Evolutionary conservation across 1,284 basidiomycete genomes (phyloP).

Genomic region (Fomes fomentarius): DNA sequence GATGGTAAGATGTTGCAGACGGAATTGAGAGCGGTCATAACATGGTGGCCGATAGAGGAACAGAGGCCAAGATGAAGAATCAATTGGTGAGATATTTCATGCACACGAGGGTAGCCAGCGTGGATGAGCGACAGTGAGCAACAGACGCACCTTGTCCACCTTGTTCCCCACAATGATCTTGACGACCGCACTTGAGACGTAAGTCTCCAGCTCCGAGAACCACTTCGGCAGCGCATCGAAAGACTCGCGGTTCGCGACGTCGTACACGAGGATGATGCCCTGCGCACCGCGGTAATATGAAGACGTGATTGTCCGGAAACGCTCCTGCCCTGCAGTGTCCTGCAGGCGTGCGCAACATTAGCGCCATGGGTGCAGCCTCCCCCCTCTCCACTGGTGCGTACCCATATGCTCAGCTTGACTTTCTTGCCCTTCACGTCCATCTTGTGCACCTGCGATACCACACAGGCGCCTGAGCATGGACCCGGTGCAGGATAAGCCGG

Average conservation of each 20-base stretch:
- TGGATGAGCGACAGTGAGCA: no score
- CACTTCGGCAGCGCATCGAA: constrained; percentile 93
- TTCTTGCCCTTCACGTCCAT: constrained; percentile 81
- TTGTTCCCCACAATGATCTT: constrained; percentile 98
- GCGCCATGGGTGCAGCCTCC: not conserved
- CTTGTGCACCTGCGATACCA: constrained; percentile 67
- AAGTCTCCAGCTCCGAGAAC: constrained; percentile 95
- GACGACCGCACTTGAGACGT: constrained; percentile 86
- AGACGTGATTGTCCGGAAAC: constrained; percentile 89
- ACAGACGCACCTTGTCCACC: constrained; percentile 78
- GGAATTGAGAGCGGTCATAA: no score
- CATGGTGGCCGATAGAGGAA: no score
- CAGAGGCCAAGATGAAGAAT: no score
- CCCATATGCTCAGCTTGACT: constrained; percentile 86
- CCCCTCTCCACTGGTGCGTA: constrained; percentile 38
- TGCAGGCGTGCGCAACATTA: constrained; percentile 32
- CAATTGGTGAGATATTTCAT: no score
- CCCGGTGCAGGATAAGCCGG: not conserved
- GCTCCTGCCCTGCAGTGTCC: constrained; percentile 92
- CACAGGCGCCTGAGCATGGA: not conserved
- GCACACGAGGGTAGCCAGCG: no score
- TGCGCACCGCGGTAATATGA: constrained; percentile 94
- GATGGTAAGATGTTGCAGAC: no score
- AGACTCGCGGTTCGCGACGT: constrained; percentile 88
- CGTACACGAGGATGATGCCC: constrained; percentile 95